Conservation (phyloP, 495 filamentous ascomycete species). For the Penicillium roqueforti region DNA sequence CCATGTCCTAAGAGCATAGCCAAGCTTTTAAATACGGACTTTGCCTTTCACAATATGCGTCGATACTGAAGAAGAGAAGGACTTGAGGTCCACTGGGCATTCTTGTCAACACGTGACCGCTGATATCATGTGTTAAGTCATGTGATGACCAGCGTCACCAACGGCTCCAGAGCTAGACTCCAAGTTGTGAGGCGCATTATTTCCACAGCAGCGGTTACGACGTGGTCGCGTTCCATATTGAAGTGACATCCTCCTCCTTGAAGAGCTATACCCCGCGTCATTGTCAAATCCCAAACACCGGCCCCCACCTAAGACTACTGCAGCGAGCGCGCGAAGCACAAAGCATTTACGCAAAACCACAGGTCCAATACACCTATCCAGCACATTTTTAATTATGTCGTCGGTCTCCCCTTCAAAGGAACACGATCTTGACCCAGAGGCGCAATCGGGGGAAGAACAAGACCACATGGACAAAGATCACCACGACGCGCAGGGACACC, state of each 20-base stretch:
- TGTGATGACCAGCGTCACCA: not conserved
- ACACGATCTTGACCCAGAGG: conserved; percentile 82
- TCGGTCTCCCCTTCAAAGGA: conserved; percentile 85
- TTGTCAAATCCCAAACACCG: not conserved
- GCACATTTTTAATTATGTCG: conserved; percentile 76
- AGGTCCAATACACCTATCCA: conserved; percentile 20
- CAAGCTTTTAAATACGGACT: not conserved
- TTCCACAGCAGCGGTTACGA: not conserved
- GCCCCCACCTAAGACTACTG: not conserved
- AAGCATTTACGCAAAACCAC: conserved; percentile 29
- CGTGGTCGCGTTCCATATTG: not conserved
- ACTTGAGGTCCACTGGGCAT: not conserved
- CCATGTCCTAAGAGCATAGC: not conserved
- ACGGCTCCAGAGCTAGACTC: not conserved
- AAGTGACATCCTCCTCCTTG: not conserved
- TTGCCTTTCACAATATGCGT: not conserved
- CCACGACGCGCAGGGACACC: conserved; percentile 56
- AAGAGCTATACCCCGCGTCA: not conserved
- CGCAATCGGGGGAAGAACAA: conserved; percentile 86
- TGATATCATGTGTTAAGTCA: not conserved
- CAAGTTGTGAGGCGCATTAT: not conserved
- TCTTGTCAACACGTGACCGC: not conserved
- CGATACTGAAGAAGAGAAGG: not conserved
- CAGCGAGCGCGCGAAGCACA: conserved; percentile 24
- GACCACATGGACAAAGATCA: conserved; percentile 67